A percentile compares a stretch with the other conserved stretches of the same genome.
These are phyloP conservation scores for Aspergillus bertholletiae DNA, from an alignment of 495 filamentous ascomycete genomes.

Conservation along the genomic window DNA sequence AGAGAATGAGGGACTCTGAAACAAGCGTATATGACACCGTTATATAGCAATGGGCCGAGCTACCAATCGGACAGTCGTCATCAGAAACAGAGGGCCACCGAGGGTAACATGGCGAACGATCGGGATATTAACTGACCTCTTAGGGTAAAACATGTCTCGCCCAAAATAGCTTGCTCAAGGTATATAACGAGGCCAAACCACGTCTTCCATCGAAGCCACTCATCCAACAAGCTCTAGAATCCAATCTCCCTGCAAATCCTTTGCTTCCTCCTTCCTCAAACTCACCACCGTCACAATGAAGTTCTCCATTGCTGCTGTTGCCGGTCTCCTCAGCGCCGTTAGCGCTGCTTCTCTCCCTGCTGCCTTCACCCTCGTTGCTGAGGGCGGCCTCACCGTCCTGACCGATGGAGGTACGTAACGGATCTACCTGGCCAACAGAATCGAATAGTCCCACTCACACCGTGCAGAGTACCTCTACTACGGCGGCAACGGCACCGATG, in stretches of 20 bases:
- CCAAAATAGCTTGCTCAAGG: neutral
- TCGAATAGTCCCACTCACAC: neutral
- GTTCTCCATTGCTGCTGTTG: slow-evolving; percentile 5
- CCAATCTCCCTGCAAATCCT: neutral
- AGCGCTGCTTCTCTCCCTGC: slow-evolving; percentile 3
- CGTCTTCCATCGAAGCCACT: neutral
- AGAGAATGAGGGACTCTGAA: neutral
- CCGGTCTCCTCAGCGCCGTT: slow-evolving; percentile 1
- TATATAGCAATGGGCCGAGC: no score
- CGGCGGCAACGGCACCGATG: neutral
- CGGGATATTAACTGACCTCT: neutral
- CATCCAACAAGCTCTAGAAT: neutral
- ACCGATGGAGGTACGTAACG: slow-evolving; percentile 4
- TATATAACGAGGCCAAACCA: neutral
- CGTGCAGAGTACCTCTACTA: neutral
- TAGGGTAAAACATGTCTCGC: neutral
- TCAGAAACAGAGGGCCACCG: neutral
- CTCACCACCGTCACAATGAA: slow-evolving; percentile 4
- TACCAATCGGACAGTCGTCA: neutral
- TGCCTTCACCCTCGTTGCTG: slow-evolving; percentile 7
- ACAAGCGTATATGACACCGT: neutral
- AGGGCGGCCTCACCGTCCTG: slow-evolving; percentile 3
- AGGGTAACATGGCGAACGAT: neutral
- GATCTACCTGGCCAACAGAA: neutral
- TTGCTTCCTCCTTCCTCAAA: neutral